These are phyloP conservation scores for Thielaviopsis euricoi DNA, from an alignment of 2,329 filamentous ascomycete genomes.

Conservation along the genomic window DNA sequence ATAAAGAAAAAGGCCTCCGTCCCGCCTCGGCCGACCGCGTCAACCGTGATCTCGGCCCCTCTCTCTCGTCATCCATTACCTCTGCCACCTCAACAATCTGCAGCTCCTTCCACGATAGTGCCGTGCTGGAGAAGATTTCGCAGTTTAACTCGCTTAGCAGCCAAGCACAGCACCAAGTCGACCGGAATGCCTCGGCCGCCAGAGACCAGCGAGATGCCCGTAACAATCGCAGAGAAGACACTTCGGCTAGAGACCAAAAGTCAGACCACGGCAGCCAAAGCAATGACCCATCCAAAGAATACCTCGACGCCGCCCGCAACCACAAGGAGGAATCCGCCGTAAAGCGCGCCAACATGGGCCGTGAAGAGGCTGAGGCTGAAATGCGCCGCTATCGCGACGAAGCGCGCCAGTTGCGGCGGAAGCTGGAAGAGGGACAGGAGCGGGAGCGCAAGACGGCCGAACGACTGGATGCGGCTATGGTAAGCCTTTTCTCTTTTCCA, in stretches of 20 bases:
- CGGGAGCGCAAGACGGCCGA: conserved; percentile 50
- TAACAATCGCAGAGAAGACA: neutral
- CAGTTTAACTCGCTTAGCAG: conserved; percentile 55
- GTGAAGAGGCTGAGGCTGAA: conserved; percentile 58
- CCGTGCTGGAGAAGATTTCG: conserved; percentile 50
- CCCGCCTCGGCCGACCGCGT: conserved; percentile 47
- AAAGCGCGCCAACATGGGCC: conserved; percentile 48
- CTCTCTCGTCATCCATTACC: neutral
- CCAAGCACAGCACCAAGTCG: conserved; percentile 38
- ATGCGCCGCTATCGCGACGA: conserved; percentile 48
- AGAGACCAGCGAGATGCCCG: neutral
- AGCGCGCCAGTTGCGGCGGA: conserved; percentile 33
- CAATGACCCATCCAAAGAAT: no score
- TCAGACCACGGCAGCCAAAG: no score
- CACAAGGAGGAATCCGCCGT: conserved; percentile 36
- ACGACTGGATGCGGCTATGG: conserved; percentile 52
- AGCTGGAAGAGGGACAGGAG: conserved; percentile 48
- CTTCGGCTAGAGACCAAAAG: neutral
- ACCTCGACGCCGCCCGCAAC: neutral
- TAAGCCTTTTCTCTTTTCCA: conserved; percentile 22
- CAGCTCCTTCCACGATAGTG: conserved; percentile 35
- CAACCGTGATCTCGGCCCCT: conserved; percentile 28
- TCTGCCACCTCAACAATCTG: conserved; percentile 16
- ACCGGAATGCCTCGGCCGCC: conserved; percentile 37
- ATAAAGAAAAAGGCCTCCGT: conserved; percentile 24